phyloP scores from a whole-genome alignment of 2,329 filamentous ascomycete species.

The Alternaria alternata region DNA sequence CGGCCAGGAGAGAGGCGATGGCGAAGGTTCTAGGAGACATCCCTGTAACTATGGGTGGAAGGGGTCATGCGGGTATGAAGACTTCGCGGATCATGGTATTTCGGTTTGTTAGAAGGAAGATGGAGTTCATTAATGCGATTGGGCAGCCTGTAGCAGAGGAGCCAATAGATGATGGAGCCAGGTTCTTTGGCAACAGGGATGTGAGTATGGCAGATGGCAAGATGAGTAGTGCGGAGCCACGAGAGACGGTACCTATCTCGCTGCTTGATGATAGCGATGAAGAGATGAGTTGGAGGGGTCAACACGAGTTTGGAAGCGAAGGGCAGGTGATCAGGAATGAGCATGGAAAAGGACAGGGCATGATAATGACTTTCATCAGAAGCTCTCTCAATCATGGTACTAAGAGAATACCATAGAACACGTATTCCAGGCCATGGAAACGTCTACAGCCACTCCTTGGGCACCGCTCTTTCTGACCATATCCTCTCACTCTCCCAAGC shows the following conservation, averaged over 20 bases:
- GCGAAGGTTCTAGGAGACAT: background rate
- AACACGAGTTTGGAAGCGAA: background rate
- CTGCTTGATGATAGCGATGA: background rate
- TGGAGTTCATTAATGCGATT: background rate
- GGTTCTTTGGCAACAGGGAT: background rate
- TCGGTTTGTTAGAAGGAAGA: background rate
- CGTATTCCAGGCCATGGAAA: background rate
- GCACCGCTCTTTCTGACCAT: slow-evolving; percentile 49
- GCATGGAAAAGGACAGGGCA: background rate
- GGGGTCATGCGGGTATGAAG: background rate
- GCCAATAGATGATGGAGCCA: background rate
- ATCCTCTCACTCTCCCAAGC: slow-evolving; percentile 84
- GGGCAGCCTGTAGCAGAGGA: background rate
- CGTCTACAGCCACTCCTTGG: slow-evolving; percentile 45
- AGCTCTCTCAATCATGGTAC: background rate
- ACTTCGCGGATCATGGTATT: background rate
- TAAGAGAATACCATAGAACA: background rate
- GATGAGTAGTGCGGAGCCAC: background rate
- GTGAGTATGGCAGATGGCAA: background rate
- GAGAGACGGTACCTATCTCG: background rate
- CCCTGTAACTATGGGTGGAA: background rate
- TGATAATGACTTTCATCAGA: background rate
- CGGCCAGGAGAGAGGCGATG: background rate
- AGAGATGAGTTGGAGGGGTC: background rate
- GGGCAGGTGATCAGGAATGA: background rate